Base-by-base conservation (phyloP, 805 yeast species). In the Wickerhamiella spandovensis region DNA sequence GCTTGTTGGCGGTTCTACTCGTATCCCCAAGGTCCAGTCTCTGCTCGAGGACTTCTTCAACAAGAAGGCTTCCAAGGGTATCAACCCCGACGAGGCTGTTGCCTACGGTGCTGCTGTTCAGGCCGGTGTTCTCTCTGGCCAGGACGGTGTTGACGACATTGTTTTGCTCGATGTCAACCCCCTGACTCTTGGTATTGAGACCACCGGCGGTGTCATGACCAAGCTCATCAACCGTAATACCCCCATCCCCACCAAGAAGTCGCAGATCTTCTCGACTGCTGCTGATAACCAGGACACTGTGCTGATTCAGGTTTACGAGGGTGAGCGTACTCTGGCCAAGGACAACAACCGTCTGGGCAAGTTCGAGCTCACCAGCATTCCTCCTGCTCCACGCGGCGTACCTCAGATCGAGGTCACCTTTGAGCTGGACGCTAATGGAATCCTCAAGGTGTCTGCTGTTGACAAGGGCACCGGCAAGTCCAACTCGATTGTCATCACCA, bases 21-120 rank as follows among this genome's bases (percentile, higher is more conserved):
- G 97, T 78, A 92, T 90, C 74, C 98, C 97, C 73, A 92, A 88
- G 78, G 90, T 90, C 61, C 97, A 89, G 75, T 84, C 85, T 72
- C 77, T 90, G 63, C 78, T 90, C 60, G 95, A 90, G 72, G 77
- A 82, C 57, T 88, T 72, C 78, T 90, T 90, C 67, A 81, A 83
- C 64, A 90, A 92, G 78, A 88, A 88, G 72, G 90, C 95, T 58
- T 86, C 95, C 60, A 90, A 89, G 79, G 90, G 95, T 64, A 90
- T 90, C 65, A 90, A 90, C 76, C 97, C 98, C 56, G 98, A 90
- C 74, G 98, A 90, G 77, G 98, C 98, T 68, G 97, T 90, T 65
- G 98, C 97, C 43, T 90, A 82, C 64, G 98, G 98, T 79, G 97
- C 97, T 54, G 97, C 98, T 56, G 97, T 90, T 56, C 98, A 90